Conservation (phyloP, 352 stramenopile species). For the Globisporangium uncinulatum region DNA sequence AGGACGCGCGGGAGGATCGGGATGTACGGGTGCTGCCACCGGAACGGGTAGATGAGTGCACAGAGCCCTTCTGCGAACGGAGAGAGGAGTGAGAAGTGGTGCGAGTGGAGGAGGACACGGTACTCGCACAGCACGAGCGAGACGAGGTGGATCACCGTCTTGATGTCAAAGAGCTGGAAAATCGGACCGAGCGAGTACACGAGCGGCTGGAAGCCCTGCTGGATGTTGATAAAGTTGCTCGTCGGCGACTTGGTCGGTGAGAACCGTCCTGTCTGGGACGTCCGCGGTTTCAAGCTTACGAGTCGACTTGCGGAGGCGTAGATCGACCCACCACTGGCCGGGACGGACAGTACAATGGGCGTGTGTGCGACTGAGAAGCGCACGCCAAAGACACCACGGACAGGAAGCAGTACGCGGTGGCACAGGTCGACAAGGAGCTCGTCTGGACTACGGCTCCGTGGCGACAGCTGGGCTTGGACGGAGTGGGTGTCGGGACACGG, state of each 20-base stretch:
- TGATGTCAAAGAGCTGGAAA: constrained; percentile 73
- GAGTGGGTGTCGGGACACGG: neutral
- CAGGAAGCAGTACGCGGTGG: constrained; percentile 43
- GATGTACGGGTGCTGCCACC: constrained; percentile 83
- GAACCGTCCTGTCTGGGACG: constrained; percentile 11
- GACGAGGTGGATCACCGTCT: constrained; percentile 63
- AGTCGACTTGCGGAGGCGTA: constrained; percentile 18
- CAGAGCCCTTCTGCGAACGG: constrained; percentile 71
- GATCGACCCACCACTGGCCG: constrained; percentile 47
- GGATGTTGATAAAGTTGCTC: constrained; percentile 40
- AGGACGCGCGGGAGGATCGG: constrained; percentile 74
- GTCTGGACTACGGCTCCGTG: constrained; percentile 10
- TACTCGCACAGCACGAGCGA: constrained; percentile 74
- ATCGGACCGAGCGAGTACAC: constrained; percentile 65
- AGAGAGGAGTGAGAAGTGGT: constrained; percentile 66
- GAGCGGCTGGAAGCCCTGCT: constrained; percentile 53
- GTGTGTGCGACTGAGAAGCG: constrained; percentile 34
- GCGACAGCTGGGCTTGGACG: neutral
- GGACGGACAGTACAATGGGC: constrained; percentile 39
- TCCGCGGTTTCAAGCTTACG: constrained; percentile 1
- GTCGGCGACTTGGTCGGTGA: constrained; percentile 38
- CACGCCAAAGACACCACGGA: constrained; percentile 66
- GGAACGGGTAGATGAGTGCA: constrained; percentile 79
- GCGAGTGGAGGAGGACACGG: constrained; percentile 72
- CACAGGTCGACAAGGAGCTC: constrained; percentile 46